phyloP scores from a whole-genome alignment of 2,329 filamentous ascomycete genomes.

The Taxawa tesnikishii region DNA sequence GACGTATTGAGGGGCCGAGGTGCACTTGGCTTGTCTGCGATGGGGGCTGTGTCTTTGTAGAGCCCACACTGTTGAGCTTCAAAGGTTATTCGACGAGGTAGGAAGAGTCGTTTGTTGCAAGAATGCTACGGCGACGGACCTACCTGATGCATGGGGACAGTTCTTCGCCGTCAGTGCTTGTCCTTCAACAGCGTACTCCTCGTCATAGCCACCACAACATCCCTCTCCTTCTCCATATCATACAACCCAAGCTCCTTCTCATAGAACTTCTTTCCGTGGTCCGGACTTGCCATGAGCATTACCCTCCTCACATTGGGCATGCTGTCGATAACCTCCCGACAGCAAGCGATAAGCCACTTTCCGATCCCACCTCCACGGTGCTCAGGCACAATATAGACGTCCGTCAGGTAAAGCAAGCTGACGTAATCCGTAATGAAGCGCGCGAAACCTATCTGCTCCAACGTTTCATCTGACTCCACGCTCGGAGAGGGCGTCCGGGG shows the following conservation, averaged over 20 bases:
- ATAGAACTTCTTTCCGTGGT: constrained; percentile 11
- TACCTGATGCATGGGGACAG: too few species aligned
- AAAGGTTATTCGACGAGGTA: too few species aligned
- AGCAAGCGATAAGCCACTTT: constrained; percentile 14
- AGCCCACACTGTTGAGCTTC: too few species aligned
- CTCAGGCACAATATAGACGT: constrained; percentile 13
- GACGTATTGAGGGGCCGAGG: too few species aligned
- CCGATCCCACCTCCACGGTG: constrained; percentile 11
- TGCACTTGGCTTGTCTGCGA: too few species aligned
- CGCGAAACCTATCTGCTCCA: constrained; percentile 16
- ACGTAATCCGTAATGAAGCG: constrained; percentile 16
- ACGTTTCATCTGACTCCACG: constrained; percentile 5
- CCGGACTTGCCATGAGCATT: constrained; percentile 11
- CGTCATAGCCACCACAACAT: constrained; percentile 8
- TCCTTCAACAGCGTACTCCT: constrained; percentile 4
- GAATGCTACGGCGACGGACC: too few species aligned
- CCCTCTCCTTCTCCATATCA: constrained; percentile 9
- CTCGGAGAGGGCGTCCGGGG: constrained; percentile 14
- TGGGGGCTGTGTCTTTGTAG: too few species aligned
- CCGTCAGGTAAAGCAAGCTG: constrained; percentile 14
- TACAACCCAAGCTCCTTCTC: constrained; percentile 10
- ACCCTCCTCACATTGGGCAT: constrained; percentile 12
- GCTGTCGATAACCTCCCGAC: constrained; percentile 10
- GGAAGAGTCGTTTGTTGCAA: too few species aligned
- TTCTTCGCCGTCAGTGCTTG: too few species aligned